A percentile compares a stretch with the other conserved stretches of the same genome.
These are phyloP conservation scores for Candida ulmi DNA, from an alignment of 805 yeast genomes.

Conservation along the genomic window DNA sequence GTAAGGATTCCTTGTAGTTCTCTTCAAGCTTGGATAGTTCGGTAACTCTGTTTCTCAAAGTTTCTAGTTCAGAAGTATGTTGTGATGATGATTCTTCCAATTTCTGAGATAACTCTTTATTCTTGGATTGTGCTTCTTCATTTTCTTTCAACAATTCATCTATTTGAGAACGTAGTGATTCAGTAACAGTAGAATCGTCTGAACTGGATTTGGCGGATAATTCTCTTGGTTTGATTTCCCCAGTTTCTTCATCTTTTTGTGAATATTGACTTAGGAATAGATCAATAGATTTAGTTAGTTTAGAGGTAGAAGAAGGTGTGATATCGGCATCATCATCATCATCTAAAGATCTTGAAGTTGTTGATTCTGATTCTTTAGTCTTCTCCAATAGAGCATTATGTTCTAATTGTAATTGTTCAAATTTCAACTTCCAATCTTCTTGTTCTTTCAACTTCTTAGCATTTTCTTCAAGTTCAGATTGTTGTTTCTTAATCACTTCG, in stretches of 20 bases:
- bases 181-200: conserved; percentile 12
- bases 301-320: conserved; percentile 8
- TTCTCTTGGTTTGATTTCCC: conserved; percentile 8
- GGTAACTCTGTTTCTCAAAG: conserved; percentile 21
- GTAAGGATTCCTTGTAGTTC: conserved; percentile 66
- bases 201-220: background rate
- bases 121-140: conserved; percentile 32
- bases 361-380: conserved; percentile 33
- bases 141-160: conserved; percentile 47
- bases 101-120: conserved; percentile 30
- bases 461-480: conserved; percentile 36
- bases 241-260: conserved; percentile 13
- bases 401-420: conserved; percentile 42
- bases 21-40: conserved; percentile 45
- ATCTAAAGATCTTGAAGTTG: conserved; percentile 15
- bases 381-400: conserved; percentile 40
- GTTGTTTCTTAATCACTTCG: conserved; percentile 48
- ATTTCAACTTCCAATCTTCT: conserved; percentile 38
- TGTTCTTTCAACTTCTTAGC: conserved; percentile 37
- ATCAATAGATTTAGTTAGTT: conserved; percentile 24
- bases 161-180: conserved; percentile 46
- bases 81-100: conserved; percentile 24
- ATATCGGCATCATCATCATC: too few relatives aligned
- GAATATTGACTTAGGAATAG: conserved; percentile 23
- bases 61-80: conserved; percentile 5